A percentile compares a stretch with the other conserved stretches of the same genome.
phyloP scores from a whole-genome alignment of 129 eudicot genomes.

The Flaveria ramosissima region DNA sequence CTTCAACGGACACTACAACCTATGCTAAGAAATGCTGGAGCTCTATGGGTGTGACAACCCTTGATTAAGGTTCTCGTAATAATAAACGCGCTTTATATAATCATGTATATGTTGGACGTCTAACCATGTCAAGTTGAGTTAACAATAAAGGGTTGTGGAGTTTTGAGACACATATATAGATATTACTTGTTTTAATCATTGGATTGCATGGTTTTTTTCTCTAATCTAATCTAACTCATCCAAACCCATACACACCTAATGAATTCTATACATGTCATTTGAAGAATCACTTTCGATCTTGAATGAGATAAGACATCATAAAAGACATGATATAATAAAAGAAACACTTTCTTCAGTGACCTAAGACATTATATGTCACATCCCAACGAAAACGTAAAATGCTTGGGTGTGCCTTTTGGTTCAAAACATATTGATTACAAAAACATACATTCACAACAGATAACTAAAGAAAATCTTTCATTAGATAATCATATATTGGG shows the following conservation, averaged over 20 bases:
- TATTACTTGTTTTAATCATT: background rate
- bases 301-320: background rate
- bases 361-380: too few species aligned
- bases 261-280: background rate
- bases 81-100: constrained; percentile 23
- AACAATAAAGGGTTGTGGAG: constrained; percentile 21
- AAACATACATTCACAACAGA: too few species aligned
- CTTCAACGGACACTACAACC: constrained; percentile 54
- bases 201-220: too few species aligned
- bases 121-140: constrained; percentile 27
- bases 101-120: constrained; percentile 14
- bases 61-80: constrained; percentile 14
- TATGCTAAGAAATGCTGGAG: constrained; percentile 67
- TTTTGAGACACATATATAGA: constrained; percentile 12
- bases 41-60: constrained; percentile 57
- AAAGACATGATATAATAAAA: too few species aligned
- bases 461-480: too few species aligned
- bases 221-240: background rate
- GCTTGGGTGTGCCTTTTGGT: too few species aligned
- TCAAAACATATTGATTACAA: too few species aligned
- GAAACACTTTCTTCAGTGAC: too few species aligned
- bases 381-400: too few species aligned
- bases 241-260: background rate
- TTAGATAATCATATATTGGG: too few species aligned
- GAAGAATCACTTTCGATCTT: background rate